Base-by-base conservation (phyloP, 2,329 filamentous ascomycete genomes). In the Aureobasidium sp. region DNA sequence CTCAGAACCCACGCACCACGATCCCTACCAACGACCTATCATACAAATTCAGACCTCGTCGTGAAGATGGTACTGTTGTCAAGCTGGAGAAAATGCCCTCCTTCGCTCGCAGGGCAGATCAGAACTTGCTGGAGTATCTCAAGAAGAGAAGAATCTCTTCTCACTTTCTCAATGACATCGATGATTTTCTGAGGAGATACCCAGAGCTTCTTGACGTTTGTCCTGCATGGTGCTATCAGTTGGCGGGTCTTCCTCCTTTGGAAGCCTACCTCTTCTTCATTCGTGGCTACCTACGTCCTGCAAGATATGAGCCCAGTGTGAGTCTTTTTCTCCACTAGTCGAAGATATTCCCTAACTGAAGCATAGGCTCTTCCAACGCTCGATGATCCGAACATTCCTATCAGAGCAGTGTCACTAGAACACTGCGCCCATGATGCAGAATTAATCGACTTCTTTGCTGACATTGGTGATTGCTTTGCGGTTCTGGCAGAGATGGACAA, bases 191-290 rank as follows among this genome's bases (percentile, higher is more conserved):
- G 14, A 39, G 19, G 25, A 34, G 27, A 21, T 19, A 53, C 7
- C 39, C 50, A 7, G 30, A 21, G 17, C 40, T 53, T 14, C 24
- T 44, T n/a, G 39, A 29, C 21, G 30, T 32, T 30, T 38, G 40
- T 27, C 25, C 39, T 14, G 34, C 12, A n/a, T 53, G 50, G 50
- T 45, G 50, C 11, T 7, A 53, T 12, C n/a, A 45, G n/a, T 22
- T 53, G n/a, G 22, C 12, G 4, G 8, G n/a, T 8, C 50, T 53
- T 11, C 25, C 39, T 16, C 39, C 50, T 8, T 12, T 53, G 11
- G 11, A 53, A 16, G 50, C 50, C 3, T 47, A 53, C 25, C 24
- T 42, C 8, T 53, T 53, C 22, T 53, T 53, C 10, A 21, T 53
- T 10, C 30, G 32, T 2, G 50, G 50, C 5, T 53, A 45, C 34